Base-by-base conservation (phyloP, 805 yeast species). In the Suhomyces emberorum region DNA sequence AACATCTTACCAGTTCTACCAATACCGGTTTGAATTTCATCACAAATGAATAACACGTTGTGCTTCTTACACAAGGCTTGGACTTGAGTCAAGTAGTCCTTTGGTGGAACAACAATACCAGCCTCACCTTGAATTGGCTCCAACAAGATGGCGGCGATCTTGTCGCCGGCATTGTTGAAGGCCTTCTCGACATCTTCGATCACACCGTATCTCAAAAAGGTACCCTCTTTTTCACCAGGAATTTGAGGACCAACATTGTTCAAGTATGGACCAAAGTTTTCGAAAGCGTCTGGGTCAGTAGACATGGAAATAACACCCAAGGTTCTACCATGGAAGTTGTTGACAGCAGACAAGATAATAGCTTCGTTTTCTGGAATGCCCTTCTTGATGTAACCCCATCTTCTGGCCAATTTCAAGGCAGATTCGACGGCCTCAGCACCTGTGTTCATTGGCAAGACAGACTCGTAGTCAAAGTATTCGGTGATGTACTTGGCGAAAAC, bases 41-140 rank as follows among this genome's bases (percentile, higher is more conserved):
- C 98, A 57, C 95, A 88, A 64, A 91, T 89, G 53, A 91, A 76
- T 58, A 91, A 70, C 22, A 87, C 89, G 54, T 91, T 88, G 74
- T 89, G 72, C 63, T 88, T 67, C 52, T 77, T 78, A 70, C 96
- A 88, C 44, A 88, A 71, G 37, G 65, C 79, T 48, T 77, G 76
- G 21, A 89, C 96, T 51, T 72, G 68, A 35, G 79, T 63, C 48
- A 91, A 74, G 69, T 89, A 91, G 52, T 77, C 95, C 33, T 59
- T 66, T 47, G 93, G 93, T 36, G 98, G 97, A 17, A 89, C 96
- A 18, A 89, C 91, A 48, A 91, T 91, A 50, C 98, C 98, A 22
- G 98, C 98, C 63, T 91, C 98, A 61, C 98, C 98, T 63, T 91
- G 98, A 55, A 89, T 89, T 44, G 97, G 97, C 68, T 91, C 98